phyloP scores from a whole-genome alignment of 2,329 filamentous ascomycete genomes.

The Xylariomycetidae sp. region DNA sequence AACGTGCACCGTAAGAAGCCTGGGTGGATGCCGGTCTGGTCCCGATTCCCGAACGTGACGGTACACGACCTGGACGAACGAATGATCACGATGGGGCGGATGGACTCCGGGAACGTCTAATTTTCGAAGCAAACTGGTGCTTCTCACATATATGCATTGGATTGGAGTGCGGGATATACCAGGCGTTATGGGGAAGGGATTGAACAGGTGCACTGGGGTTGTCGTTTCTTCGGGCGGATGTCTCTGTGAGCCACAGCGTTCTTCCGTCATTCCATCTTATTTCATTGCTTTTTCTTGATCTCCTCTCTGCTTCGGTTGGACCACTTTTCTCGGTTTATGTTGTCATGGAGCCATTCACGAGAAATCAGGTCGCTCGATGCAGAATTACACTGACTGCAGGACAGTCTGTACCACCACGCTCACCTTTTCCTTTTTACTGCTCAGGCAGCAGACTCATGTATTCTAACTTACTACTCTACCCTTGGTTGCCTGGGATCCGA shows the following conservation, averaged over 20 bases:
- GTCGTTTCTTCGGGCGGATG: too few species aligned
- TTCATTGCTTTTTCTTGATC: conserved; percentile 3
- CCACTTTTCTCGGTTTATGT: not conserved
- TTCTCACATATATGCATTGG: conserved; percentile 11
- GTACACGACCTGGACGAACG: conserved; percentile 1
- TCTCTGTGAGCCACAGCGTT: conserved; percentile 3
- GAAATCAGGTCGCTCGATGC: conserved; percentile 1
- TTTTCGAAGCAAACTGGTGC: conserved; percentile 10
- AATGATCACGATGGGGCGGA: conserved; percentile 3
- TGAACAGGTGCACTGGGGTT: too few species aligned
- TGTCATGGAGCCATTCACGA: conserved; percentile 1
- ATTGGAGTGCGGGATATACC: conserved; percentile 12
- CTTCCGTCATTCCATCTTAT: not conserved
- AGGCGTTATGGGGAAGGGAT: too few species aligned
- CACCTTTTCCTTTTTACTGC: too few species aligned
- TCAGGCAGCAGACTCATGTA: conserved; percentile 14
- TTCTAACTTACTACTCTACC: conserved; percentile 8
- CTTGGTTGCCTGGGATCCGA: conserved; percentile 5
- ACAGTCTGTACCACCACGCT: conserved; percentile 13
- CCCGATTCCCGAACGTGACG: too few species aligned
- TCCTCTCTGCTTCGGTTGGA: not conserved
- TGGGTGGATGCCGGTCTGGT: too few species aligned
- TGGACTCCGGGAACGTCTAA: conserved; percentile 5
- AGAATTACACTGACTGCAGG: conserved; percentile 7
- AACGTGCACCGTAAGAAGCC: too few species aligned